phyloP scores from a whole-genome alignment of 208 protist genomes.

The Acanthamoeba healyi region DNA sequence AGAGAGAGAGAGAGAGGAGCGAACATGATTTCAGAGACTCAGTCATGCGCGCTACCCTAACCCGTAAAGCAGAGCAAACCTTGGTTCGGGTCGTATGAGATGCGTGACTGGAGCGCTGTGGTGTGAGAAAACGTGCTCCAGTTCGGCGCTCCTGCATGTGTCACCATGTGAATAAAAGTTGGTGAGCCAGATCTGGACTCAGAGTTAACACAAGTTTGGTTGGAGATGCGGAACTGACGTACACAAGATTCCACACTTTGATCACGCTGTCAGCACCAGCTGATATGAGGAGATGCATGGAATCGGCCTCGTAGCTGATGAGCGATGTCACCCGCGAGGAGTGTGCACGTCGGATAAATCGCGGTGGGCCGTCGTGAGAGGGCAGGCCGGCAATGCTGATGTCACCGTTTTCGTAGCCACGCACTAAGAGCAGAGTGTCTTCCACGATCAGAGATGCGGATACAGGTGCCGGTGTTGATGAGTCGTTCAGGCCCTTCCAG shows the following conservation, averaged over 20 bases:
- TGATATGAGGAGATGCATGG: background rate
- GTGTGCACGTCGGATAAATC: conserved; percentile 5
- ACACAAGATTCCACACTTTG: conserved; percentile 72
- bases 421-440: conserved; percentile 8
- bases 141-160: background rate
- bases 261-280: conserved; percentile 29
- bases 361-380: background rate
- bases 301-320: conserved; percentile 4
- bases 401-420: conserved; percentile 60
- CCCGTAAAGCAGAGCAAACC: too few relatives aligned
- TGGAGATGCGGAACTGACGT: background rate
- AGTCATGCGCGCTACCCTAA: too few relatives aligned
- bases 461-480: background rate
- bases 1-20: background rate
- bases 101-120: conserved; percentile 17
- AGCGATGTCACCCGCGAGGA: conserved; percentile 28
- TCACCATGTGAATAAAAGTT: background rate
- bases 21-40: too few relatives aligned
- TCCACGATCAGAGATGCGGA: conserved; percentile 22
- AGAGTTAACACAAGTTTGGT: too few relatives aligned
- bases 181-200: background rate
- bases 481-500: background rate
- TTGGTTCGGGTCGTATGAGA: conserved; percentile 30
- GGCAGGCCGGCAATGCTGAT: conserved; percentile 51
- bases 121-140: conserved; percentile 38